Percentiles rank a stretch among this genome's conserved stretches.
Evolutionary conservation across 768 basidiomycete species (phyloP).

Genomic region (Holtermanniella nyarrowii): DNA sequence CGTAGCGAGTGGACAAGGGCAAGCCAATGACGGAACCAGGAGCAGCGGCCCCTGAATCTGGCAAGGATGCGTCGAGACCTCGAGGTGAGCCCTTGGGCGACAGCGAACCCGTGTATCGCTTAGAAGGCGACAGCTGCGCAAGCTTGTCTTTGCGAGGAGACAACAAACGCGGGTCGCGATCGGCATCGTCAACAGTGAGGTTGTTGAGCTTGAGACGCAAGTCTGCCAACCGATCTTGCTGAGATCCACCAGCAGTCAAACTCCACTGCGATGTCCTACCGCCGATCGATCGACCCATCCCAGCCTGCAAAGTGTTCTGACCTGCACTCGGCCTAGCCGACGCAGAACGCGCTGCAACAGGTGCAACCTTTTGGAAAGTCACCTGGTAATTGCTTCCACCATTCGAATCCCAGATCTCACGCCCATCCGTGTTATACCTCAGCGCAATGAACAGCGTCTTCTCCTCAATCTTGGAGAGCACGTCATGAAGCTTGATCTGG

Average conservation of each 20-base stretch:
- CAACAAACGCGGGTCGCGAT: conserved; percentile 1
- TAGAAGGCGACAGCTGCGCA: not conserved
- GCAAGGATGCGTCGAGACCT: conserved; percentile 4
- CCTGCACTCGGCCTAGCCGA: conserved; percentile 3
- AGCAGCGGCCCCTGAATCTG: conserved; percentile 2
- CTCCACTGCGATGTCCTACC: conserved; percentile 37
- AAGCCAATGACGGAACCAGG: conserved; percentile 22
- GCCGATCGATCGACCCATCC: conserved; percentile 35
- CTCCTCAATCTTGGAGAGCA: conserved; percentile 64
- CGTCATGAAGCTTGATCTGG: conserved; percentile 54
- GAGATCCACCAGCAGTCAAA: conserved; percentile 43
- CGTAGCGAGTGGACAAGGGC: conserved; percentile 39
- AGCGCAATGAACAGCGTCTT: conserved; percentile 73
- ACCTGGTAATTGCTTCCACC: conserved; percentile 64
- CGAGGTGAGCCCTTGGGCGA: conserved; percentile 23
- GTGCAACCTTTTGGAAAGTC: conserved; percentile 48
- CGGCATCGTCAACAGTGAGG: conserved; percentile 45
- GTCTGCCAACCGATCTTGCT: conserved; percentile 50
- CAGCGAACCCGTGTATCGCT: conserved; percentile 1
- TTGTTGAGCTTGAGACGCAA: conserved; percentile 59
- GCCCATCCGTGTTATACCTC: conserved; percentile 52
- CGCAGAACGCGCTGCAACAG: conserved; percentile 1
- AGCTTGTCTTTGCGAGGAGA: not conserved
- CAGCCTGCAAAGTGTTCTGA: conserved; percentile 18
- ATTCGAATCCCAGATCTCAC: conserved; percentile 92